phyloP scores from a whole-genome alignment of 2,329 filamentous ascomycete genomes.

The Sarocladium kiliense region DNA sequence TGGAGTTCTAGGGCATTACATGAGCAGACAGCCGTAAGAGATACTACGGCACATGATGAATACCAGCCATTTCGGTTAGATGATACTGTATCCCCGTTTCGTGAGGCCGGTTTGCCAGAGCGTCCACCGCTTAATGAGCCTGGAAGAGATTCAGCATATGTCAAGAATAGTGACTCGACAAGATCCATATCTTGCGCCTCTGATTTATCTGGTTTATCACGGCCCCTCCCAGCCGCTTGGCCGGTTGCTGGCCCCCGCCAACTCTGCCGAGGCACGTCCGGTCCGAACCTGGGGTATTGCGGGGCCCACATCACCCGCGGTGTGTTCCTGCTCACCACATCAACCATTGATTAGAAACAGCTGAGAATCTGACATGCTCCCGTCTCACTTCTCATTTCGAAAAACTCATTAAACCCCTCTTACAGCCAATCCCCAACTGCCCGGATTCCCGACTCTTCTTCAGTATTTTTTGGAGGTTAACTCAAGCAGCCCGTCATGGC shows the following conservation, averaged over 20 bases:
- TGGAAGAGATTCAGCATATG: too few relatives aligned
- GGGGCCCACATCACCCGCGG: neutral
- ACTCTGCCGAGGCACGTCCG: neutral
- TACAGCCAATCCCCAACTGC: too few relatives aligned
- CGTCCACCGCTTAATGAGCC: too few relatives aligned
- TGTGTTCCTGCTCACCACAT: neutral
- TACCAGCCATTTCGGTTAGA: slow-evolving; percentile 3
- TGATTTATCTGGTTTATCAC: too few relatives aligned
- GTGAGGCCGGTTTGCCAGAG: neutral
- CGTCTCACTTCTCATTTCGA: neutral
- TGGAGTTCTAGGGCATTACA: slow-evolving; percentile 4
- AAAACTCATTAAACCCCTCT: neutral
- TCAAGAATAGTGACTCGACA: too few relatives aligned
- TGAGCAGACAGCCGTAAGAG: neutral
- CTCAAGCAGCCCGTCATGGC: neutral
- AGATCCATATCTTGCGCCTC: too few relatives aligned
- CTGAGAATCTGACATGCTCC: too few relatives aligned
- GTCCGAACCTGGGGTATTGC: slow-evolving; percentile 2
- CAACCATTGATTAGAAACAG: neutral
- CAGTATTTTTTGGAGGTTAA: too few relatives aligned
- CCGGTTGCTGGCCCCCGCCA: neutral
- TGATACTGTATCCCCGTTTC: too few relatives aligned
- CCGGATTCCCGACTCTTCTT: too few relatives aligned
- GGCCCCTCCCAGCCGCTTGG: neutral
- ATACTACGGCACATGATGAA: slow-evolving; percentile 3